Conservation (phyloP, 768 basidiomycete genomes). For the Cystobasidium tubakii region DNA sequence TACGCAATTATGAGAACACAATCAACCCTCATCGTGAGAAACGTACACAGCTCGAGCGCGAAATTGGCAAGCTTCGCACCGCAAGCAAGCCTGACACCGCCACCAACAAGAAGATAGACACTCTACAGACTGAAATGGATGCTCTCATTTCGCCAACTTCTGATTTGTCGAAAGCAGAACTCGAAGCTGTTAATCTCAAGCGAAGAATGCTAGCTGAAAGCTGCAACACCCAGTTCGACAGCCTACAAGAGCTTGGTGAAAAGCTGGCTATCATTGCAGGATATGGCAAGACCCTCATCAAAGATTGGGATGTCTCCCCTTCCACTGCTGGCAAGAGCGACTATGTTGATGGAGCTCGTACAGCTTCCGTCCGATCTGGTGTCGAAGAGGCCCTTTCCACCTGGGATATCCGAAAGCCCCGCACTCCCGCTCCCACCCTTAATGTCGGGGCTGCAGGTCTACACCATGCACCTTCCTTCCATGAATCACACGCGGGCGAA, state of each 20-base stretch:
- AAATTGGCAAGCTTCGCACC: conserved; percentile 26
- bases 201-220: conserved; percentile 41
- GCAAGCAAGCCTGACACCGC: conserved; percentile 13
- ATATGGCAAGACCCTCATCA: conserved; percentile 42
- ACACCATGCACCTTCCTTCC: conserved; percentile 40
- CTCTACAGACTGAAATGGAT: conserved; percentile 13
- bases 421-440: conserved; percentile 12
- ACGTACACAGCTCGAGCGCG: conserved; percentile 22
- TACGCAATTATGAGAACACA: conserved; percentile 46
- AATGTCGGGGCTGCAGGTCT: not conserved
- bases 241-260: conserved; percentile 41
- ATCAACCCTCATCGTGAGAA: conserved; percentile 32
- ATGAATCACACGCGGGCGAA: conserved; percentile 41
- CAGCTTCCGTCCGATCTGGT: conserved; percentile 40
- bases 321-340: conserved; percentile 22
- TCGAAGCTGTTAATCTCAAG: conserved; percentile 33
- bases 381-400: conserved; percentile 30
- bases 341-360: conserved; percentile 38
- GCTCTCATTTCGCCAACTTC: conserved; percentile 10
- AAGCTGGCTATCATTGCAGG: conserved; percentile 41
- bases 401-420: conserved; percentile 20
- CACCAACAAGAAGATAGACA: not conserved
- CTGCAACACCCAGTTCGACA: conserved; percentile 39
- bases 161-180: conserved; percentile 18
- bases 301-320: conserved; percentile 38